Conservation (phyloP, 2,329 filamentous ascomycete genomes). For the Alternaria arborescens region DNA sequence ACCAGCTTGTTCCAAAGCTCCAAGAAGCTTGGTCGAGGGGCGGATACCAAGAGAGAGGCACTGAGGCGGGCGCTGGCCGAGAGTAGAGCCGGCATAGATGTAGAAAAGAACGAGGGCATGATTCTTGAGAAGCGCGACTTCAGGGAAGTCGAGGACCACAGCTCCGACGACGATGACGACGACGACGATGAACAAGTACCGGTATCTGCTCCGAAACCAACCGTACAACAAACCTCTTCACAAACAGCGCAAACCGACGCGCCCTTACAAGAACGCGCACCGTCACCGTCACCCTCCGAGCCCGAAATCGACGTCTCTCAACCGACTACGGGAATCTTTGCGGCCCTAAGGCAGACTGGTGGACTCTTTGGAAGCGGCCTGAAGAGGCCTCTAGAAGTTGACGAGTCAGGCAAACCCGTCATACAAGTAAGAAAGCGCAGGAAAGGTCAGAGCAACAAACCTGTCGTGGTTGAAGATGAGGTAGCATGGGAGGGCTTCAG, state of each 20-base stretch:
- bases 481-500: conserved; percentile 70
- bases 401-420: conserved; percentile 79
- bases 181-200: conserved; percentile 24
- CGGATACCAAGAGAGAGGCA: conserved; percentile 76
- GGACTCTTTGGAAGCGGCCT: conserved; percentile 74
- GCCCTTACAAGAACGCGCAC: conserved; percentile 22
- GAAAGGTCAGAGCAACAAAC: conserved; percentile 58
- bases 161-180: conserved; percentile 45
- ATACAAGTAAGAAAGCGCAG: conserved; percentile 82
- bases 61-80: conserved; percentile 71
- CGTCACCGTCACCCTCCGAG: conserved; percentile 27
- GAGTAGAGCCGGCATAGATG: conserved; percentile 68
- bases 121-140: conserved; percentile 58
- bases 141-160: conserved; percentile 34
- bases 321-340: neutral
- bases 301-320: conserved; percentile 23
- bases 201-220: neutral
- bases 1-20: conserved; percentile 82
- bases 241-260: conserved; percentile 6
- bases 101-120: conserved; percentile 62
- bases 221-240: neutral
- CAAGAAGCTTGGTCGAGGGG: conserved; percentile 72
- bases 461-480: conserved; percentile 52
- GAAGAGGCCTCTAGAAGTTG: conserved; percentile 84
- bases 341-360: conserved; percentile 13